These are phyloP conservation scores for Aureobasidium sp. DNA, from an alignment of 2,329 filamentous ascomycete species.

Conservation along the genomic window DNA sequence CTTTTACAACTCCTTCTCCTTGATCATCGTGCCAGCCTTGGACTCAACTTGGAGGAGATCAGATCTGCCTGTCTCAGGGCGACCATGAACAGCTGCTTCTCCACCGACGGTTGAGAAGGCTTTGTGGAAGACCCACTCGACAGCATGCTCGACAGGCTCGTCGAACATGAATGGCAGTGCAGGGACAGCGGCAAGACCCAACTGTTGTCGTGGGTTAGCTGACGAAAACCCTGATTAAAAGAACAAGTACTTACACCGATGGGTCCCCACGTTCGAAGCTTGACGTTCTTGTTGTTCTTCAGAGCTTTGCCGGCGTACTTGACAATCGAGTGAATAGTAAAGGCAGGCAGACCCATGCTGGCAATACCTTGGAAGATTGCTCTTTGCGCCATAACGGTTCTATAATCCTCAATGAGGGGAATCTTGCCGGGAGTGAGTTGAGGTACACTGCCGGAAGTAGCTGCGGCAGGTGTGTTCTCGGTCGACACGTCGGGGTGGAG, in stretches of 20 bases:
- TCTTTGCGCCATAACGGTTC: constrained; percentile 84
- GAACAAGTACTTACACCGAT: constrained; percentile 67
- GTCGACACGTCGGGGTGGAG: constrained; percentile 56
- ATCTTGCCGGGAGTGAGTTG: constrained; percentile 39
- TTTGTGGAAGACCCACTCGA: constrained; percentile 84
- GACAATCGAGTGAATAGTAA: constrained; percentile 91
- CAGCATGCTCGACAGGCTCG: constrained; percentile 82
- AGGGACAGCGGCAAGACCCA: constrained; percentile 62
- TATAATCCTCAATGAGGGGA: constrained; percentile 78
- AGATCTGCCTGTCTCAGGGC: constrained; percentile 33
- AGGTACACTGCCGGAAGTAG: constrained; percentile 18
- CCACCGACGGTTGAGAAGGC: constrained; percentile 69
- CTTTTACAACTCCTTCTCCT: constrained; percentile 36
- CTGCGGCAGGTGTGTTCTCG: constrained; percentile 14
- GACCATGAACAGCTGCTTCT: constrained; percentile 45
- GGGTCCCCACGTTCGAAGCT: constrained; percentile 75
- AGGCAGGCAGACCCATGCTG: constrained; percentile 87
- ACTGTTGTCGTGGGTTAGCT: constrained; percentile 34
- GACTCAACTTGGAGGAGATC: constrained; percentile 31
- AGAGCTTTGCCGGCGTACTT: constrained; percentile 80
- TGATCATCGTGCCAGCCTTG: constrained; percentile 21
- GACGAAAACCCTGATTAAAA: neutral
- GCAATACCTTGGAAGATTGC: constrained; percentile 86
- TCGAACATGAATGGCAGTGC: constrained; percentile 82
- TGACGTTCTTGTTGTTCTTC: constrained; percentile 71